phyloP scores from a whole-genome alignment of 805 yeast species.

The Metschnikowia corniflorae region DNA sequence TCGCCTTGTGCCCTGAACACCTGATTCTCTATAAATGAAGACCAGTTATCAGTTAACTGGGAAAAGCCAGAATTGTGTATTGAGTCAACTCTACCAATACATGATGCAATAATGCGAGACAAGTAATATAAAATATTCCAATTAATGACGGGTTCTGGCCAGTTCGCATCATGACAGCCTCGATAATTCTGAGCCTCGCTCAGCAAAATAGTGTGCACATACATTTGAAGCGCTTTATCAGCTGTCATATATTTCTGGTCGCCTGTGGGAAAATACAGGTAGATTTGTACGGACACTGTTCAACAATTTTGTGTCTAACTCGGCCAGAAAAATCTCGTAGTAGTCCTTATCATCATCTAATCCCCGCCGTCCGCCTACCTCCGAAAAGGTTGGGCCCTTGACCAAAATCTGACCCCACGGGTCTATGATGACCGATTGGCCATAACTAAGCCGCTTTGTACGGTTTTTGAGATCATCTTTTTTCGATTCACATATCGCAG shows the following conservation, averaged over 20 bases:
- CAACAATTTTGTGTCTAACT: conserved; percentile 53
- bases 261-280: conserved; percentile 76
- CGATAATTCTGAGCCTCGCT: no score
- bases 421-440: conserved; percentile 81
- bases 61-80: no score
- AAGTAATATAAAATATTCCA: no score
- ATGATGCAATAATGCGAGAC: no score
- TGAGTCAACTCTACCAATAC: no score
- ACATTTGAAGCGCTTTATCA: background rate
- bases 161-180: no score
- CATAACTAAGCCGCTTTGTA: conserved; percentile 64
- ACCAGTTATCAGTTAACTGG: no score
- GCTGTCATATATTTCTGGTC: conserved; percentile 45
- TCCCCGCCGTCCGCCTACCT: conserved; percentile 14
- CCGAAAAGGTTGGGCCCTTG: conserved; percentile 34
- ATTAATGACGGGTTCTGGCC: no score
- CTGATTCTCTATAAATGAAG: no score
- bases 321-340: conserved; percentile 52
- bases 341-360: conserved; percentile 35
- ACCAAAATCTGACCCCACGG: conserved; percentile 87
- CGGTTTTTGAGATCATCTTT: conserved; percentile 16
- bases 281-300: conserved; percentile 56
- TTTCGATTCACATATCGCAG: no score
- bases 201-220: no score
- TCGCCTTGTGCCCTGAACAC: no score